A percentile compares a stretch with the other conserved stretches of the same genome.
phyloP scores from a whole-genome alignment of 140 eudicot species.

The Cichorium intybus region DNA sequence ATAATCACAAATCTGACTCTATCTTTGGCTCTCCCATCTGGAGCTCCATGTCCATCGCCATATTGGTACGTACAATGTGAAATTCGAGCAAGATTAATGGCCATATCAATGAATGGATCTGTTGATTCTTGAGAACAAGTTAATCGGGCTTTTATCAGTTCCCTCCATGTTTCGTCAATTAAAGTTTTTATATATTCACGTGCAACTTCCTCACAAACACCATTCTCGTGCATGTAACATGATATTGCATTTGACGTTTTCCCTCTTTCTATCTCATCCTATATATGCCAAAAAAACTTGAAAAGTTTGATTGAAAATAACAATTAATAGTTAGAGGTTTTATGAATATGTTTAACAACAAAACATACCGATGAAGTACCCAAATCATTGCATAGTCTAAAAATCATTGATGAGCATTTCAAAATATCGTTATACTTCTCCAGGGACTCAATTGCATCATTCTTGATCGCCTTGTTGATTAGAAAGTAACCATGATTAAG shows the following conservation, averaged over 20 bases:
- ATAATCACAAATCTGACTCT: no score
- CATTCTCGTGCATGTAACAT: constrained; percentile 27
- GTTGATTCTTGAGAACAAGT: background rate
- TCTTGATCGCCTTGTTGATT: constrained; percentile 6
- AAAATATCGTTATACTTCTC: constrained; percentile 15
- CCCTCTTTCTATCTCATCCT: constrained; percentile 33
- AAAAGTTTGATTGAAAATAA: background rate
- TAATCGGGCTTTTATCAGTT: constrained; percentile 7
- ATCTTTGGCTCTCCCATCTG: no score
- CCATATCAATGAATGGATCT: background rate
- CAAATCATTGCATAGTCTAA: constrained; percentile 38
- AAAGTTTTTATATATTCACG: constrained; percentile 21
- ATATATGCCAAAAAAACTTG: background rate
- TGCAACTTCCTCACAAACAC: constrained; percentile 23
- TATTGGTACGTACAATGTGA: no score
- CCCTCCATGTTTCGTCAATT: constrained; percentile 30
- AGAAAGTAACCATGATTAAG: constrained; percentile 25
- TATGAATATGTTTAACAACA: background rate
- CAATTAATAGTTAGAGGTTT: constrained; percentile 9
- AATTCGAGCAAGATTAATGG: no score
- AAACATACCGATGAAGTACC: constrained; percentile 28
- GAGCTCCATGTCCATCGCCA: no score
- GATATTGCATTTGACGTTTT: constrained; percentile 22
- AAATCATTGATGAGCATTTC: constrained; percentile 26
- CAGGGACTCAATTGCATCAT: constrained; percentile 1